Evolutionary conservation across 768 basidiomycete species (phyloP).

Genomic region (Kwoniella bestiolae): DNA sequence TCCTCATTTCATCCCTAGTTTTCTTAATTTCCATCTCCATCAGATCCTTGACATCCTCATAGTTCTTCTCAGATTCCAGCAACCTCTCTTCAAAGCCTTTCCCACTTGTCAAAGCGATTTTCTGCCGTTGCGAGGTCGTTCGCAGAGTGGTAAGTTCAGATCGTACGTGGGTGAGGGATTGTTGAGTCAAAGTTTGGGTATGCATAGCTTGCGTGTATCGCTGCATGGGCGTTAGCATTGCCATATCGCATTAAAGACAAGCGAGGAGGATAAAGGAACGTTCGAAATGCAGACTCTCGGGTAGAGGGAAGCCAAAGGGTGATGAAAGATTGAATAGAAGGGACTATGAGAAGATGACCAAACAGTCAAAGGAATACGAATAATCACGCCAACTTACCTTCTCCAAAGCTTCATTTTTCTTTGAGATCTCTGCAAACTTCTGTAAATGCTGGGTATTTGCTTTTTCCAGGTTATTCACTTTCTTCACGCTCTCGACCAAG

Average conservation of each 20-base stretch:
- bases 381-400: slow-evolving; percentile 54
- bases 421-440: slow-evolving; percentile 45
- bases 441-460: slow-evolving; percentile 47
- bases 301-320: neutral
- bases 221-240: slow-evolving; percentile 26
- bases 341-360: neutral
- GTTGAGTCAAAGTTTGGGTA: slow-evolving; percentile 54
- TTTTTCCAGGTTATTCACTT: slow-evolving; percentile 46
- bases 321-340: neutral
- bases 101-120: slow-evolving; percentile 40
- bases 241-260: neutral
- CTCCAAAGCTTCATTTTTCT: slow-evolving; percentile 52
- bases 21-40: slow-evolving; percentile 37
- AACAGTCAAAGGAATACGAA: neutral
- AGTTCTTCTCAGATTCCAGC: slow-evolving; percentile 41
- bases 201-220: slow-evolving; percentile 54
- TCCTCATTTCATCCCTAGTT: slow-evolving; percentile 44
- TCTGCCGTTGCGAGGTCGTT: slow-evolving; percentile 39
- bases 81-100: slow-evolving; percentile 47
- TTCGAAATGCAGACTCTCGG: neutral
- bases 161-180: slow-evolving; percentile 55
- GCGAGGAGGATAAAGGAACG: neutral
- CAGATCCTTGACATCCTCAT: slow-evolving; percentile 46
- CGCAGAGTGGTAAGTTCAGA: slow-evolving; percentile 50
- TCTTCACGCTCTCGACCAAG: slow-evolving; percentile 34